Percentiles rank a stretch among this genome's conserved stretches.
These are phyloP conservation scores for Kuraishia ogatae DNA, from an alignment of 805 yeast genomes.

Conservation along the genomic window DNA sequence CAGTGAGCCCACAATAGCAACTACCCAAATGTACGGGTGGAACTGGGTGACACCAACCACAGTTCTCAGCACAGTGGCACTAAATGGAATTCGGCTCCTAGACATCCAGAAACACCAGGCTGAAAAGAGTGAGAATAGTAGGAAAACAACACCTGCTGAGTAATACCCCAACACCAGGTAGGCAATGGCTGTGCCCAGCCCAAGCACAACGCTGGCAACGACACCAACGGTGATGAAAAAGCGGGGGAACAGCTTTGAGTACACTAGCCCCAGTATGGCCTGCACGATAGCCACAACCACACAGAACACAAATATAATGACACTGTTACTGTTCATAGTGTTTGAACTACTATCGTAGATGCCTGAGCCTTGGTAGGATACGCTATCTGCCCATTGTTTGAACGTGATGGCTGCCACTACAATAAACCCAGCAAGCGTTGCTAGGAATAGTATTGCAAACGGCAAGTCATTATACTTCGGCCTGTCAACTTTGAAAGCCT, in stretches of 20 bases:
- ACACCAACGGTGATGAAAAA: constrained; percentile 64
- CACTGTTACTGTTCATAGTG: constrained; percentile 67
- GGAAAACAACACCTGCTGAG: constrained; percentile 72
- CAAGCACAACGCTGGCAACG: constrained; percentile 54
- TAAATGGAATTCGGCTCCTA: constrained; percentile 63
- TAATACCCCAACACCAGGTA: constrained; percentile 61
- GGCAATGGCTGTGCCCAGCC: constrained; percentile 70
- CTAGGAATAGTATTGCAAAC: constrained; percentile 43
- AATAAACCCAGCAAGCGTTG: constrained; percentile 52
- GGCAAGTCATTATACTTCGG: constrained; percentile 70
- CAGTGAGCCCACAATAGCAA: constrained; percentile 51
- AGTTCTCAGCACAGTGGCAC: constrained; percentile 58
- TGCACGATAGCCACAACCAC: constrained; percentile 51
- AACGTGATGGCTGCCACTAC: constrained; percentile 65
- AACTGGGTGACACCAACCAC: constrained; percentile 62
- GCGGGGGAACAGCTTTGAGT: constrained; percentile 59
- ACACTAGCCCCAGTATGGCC: constrained; percentile 43
- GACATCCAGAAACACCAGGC: constrained; percentile 70
- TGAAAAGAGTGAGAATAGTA: constrained; percentile 53
- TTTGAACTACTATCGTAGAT: constrained; percentile 52
- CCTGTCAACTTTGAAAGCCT: constrained; percentile 54
- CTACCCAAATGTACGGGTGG: constrained; percentile 54
- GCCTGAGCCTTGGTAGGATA: constrained; percentile 49
- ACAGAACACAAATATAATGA: constrained; percentile 59
- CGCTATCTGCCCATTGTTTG: constrained; percentile 50